These are phyloP conservation scores for Erythrophleum fordii DNA, from an alignment of 306 rosid genomes.

Conservation along the genomic window DNA sequence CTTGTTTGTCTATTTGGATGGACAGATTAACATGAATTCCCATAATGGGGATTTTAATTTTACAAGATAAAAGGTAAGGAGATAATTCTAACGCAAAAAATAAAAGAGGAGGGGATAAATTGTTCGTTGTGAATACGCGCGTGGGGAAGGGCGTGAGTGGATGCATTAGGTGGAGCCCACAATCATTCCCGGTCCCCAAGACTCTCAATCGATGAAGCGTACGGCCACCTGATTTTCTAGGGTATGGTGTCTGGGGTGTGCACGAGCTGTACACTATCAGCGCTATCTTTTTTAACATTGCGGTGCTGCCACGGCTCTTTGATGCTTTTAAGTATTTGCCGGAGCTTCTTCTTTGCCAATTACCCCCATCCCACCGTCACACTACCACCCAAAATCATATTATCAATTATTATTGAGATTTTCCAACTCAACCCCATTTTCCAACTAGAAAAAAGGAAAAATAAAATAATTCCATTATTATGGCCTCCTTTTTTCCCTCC, in stretches of 20 bases:
- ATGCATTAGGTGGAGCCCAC: conserved; percentile 47
- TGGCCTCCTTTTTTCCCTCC: conserved; percentile 70
- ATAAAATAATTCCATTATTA: conserved; percentile 50
- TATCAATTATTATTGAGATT: neutral
- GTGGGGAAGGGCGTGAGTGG: conserved; percentile 3
- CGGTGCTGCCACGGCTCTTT: conserved; percentile 62
- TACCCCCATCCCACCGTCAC: neutral
- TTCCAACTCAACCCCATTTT: neutral
- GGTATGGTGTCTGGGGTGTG: conserved; percentile 43
- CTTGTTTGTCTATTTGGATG: neutral
- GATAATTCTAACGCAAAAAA: conserved; percentile 2
- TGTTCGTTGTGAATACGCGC: too few species aligned
- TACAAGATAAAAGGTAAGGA: too few species aligned
- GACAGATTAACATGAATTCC: too few species aligned
- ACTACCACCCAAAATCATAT: conserved; percentile 31
- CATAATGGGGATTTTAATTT: too few species aligned
- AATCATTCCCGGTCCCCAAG: conserved; percentile 52
- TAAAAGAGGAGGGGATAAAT: conserved; percentile 23
- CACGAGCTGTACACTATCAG: conserved; percentile 54
- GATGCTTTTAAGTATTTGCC: conserved; percentile 36
- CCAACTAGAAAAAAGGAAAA: neutral
- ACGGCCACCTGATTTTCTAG: conserved; percentile 62
- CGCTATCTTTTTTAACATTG: conserved; percentile 46
- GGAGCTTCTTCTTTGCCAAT: neutral
- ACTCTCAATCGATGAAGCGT: conserved; percentile 49